These are phyloP conservation scores for Bipolaris sorokiniana DNA, from an alignment of 2,329 filamentous ascomycete genomes.

Conservation along the genomic window DNA sequence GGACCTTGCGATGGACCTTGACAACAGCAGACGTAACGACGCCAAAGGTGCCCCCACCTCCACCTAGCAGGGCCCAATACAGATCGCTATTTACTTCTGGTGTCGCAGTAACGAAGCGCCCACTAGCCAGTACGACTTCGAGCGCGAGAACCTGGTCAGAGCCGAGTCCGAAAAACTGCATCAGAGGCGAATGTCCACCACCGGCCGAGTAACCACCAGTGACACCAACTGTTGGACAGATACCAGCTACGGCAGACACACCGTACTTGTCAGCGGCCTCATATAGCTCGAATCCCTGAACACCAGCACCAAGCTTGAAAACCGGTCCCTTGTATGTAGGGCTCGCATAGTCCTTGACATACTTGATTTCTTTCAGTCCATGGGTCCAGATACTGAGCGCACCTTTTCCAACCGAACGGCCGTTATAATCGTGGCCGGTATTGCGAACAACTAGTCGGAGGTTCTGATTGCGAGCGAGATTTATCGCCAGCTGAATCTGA, in stretches of 20 bases:
- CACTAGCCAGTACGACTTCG: constrained; percentile 41
- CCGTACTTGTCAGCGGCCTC: constrained; percentile 38
- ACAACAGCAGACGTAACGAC: constrained; percentile 43
- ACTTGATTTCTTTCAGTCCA: constrained; percentile 39
- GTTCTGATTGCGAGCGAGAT: constrained; percentile 40
- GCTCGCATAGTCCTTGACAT: constrained; percentile 34
- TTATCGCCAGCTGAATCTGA: constrained; percentile 43
- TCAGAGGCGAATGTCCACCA: constrained; percentile 62
- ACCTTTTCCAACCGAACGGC: constrained; percentile 36
- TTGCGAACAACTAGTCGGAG: constrained; percentile 43
- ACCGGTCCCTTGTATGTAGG: constrained; percentile 35
- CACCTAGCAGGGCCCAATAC: constrained; percentile 50
- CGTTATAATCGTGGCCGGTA: constrained; percentile 43
- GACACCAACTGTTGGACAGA: constrained; percentile 60
- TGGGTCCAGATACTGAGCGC: constrained; percentile 42
- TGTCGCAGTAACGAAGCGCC: constrained; percentile 34
- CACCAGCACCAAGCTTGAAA: constrained; percentile 42
- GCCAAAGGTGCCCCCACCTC: constrained; percentile 46
- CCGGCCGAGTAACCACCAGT: constrained; percentile 51
- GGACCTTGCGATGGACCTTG: constrained; percentile 41
- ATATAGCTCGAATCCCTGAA: constrained; percentile 41
- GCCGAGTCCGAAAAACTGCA: constrained; percentile 52
- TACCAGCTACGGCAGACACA: constrained; percentile 35
- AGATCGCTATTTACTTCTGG: constrained; percentile 45
- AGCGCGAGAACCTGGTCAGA: constrained; percentile 47